These are phyloP conservation scores for Arthroderma sp. DNA, from an alignment of 2,329 filamentous ascomycete species.

Conservation along the genomic window DNA sequence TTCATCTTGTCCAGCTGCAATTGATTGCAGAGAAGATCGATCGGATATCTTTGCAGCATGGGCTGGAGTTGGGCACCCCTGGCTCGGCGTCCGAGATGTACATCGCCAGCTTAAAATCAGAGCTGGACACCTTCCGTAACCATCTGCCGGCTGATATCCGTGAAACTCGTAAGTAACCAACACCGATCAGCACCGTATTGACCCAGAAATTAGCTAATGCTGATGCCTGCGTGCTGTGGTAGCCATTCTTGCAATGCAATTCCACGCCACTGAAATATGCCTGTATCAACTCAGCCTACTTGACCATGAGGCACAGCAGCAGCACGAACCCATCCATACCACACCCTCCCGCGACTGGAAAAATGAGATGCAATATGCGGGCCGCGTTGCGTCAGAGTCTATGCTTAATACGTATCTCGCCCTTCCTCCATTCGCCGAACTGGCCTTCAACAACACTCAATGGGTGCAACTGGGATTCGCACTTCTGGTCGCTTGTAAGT, in stretches of 20 bases:
- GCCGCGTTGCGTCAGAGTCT: conserved; percentile 11
- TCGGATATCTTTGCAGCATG: conserved; percentile 12
- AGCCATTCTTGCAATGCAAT: conserved; percentile 29
- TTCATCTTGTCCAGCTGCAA: conserved; percentile 26
- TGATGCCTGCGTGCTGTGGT: not conserved
- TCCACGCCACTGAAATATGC: conserved; percentile 26
- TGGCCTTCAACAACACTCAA: conserved; percentile 25
- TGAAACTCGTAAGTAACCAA: conserved; percentile 18
- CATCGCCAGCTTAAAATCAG: conserved; percentile 18
- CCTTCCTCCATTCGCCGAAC: conserved; percentile 23
- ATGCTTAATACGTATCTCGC: conserved; percentile 21
- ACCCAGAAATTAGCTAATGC: not conserved
- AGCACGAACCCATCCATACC: conserved; percentile 7
- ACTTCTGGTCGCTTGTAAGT: conserved; percentile 13
- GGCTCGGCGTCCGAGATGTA: conserved; percentile 18
- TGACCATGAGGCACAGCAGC: conserved; percentile 13
- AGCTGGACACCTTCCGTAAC: conserved; percentile 21
- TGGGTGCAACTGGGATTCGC: conserved; percentile 30
- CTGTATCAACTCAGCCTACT: conserved; percentile 28
- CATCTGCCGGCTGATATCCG: conserved; percentile 17
- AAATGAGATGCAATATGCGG: not conserved
- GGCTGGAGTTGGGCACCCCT: conserved; percentile 8
- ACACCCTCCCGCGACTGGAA: conserved; percentile 9
- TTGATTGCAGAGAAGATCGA: conserved; percentile 27
- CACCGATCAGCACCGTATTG: not conserved